phyloP scores from a whole-genome alignment of 495 filamentous ascomycete species.

The Umbilicaria muhlenbergii region DNA sequence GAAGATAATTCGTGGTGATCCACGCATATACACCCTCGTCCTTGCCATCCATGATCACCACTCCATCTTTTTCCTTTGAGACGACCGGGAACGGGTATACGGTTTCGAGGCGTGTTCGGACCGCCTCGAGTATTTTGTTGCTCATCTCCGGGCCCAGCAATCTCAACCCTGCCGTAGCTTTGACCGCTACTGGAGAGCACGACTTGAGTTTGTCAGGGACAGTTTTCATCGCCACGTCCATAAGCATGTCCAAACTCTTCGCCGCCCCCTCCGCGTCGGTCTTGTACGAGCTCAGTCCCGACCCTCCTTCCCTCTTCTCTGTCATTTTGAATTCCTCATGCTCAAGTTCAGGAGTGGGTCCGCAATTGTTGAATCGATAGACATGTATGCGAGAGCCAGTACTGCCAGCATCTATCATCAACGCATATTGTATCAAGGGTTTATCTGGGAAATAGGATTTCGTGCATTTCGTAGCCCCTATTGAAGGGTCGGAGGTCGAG shows the following conservation, averaged over 20 bases:
- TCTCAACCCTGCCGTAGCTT: conserved; percentile 88
- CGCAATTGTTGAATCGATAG: conserved; percentile 98
- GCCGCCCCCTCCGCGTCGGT: conserved; percentile 76
- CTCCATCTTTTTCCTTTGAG: conserved; percentile 64
- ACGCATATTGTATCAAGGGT: conserved; percentile 88
- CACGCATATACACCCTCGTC: conserved; percentile 98
- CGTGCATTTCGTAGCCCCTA: conserved; percentile 51
- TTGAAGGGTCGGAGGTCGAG: conserved; percentile 4
- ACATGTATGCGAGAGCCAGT: conserved; percentile 97
- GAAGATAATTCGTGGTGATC: conserved; percentile 97
- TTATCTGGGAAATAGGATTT: conserved; percentile 70
- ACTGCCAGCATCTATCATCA: conserved; percentile 98
- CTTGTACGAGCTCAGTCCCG: conserved; percentile 76
- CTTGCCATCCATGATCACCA: conserved; percentile 89
- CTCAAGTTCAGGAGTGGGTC: conserved; percentile 85
- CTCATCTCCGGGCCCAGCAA: conserved; percentile 63
- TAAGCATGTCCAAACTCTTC: conserved; percentile 70
- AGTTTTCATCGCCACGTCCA: conserved; percentile 66
- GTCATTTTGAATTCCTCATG: conserved; percentile 84
- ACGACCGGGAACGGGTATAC: conserved; percentile 89
- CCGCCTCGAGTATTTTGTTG: conserved; percentile 68
- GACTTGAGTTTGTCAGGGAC: conserved; percentile 76
- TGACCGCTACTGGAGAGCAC: conserved; percentile 86
- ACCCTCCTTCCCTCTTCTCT: conserved; percentile 55
- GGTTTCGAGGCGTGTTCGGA: conserved; percentile 70